Evolutionary conservation across 1,284 basidiomycete species (phyloP).

Genomic region (Austroboletus rostrupii): DNA sequence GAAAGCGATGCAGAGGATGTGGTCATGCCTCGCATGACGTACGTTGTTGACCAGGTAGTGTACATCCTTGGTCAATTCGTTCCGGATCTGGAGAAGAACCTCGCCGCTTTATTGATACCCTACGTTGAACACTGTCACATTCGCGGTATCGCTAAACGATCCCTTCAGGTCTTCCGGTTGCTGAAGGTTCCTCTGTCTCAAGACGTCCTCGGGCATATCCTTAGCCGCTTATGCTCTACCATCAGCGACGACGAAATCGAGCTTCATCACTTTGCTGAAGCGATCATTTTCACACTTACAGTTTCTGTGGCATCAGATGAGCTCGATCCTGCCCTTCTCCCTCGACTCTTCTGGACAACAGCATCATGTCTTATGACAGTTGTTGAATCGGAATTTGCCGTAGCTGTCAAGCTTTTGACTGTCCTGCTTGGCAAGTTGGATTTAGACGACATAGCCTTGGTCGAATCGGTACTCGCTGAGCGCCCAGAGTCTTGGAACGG

Average conservation of each 20-base stretch:
- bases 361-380: conserved; percentile 81
- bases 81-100: conserved; percentile 65
- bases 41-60: conserved; percentile 66
- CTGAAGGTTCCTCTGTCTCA: conserved; percentile 74
- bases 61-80: conserved; percentile 67
- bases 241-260: conserved; percentile 69
- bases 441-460: conserved; percentile 61
- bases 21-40: conserved; percentile 64
- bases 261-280: conserved; percentile 80
- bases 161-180: conserved; percentile 86
- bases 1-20: conserved; percentile 59
- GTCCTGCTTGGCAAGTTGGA: conserved; percentile 72
- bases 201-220: conserved; percentile 73
- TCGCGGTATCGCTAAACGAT: conserved; percentile 82
- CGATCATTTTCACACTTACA: conserved; percentile 78
- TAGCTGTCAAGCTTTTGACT: conserved; percentile 67
- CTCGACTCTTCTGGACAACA: conserved; percentile 87
- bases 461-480: conserved; percentile 62
- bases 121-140: conserved; percentile 91
- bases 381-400: conserved; percentile 77
- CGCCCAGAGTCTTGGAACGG: conserved; percentile 76
- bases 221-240: conserved; percentile 83
- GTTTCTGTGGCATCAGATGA: conserved; percentile 60
- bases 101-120: conserved; percentile 77
- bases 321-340: conserved; percentile 60